Base-by-base conservation (phyloP, 2,329 filamentous ascomycete species). In the Apiospora aurea region DNA sequence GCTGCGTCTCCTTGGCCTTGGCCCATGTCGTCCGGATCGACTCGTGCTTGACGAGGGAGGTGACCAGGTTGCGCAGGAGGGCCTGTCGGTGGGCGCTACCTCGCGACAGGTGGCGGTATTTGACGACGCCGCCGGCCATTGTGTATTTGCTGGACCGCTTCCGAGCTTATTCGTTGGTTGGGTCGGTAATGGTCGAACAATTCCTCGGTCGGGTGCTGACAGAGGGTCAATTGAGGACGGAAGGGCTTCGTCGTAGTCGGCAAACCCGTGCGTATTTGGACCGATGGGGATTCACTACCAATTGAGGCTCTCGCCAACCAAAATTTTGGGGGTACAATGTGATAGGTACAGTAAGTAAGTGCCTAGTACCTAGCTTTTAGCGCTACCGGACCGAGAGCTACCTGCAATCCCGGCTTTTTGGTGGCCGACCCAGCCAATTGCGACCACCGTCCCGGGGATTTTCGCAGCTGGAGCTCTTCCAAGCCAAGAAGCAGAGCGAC, bases 1-100 rank as follows among this genome's bases (percentile, higher is more conserved):
- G 89, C 85, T 99, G 96, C 26, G 96, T 94, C 86, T 99, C 96
- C 85, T 98, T 99, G 67, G 96, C 96, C 85, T 98, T 98, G 81
- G 93, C 92, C 88, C 93, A 98, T 84, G 96, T 97, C 69, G 96
- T 99, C 75, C 92, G 91, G 85, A 99, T 97, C 75, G 94, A 91
- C 86, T 99, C 96, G 83, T 97, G 91, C 83, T 94, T 89, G 85
- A 99, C 93, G 76, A 99, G 93, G 71, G 96, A 96, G 76, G 96
- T 97, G 81, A 98, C 95, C 74, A 99, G 88, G 84, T 98, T 98
- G 80, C 96, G 94, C 76, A 99, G 91, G 77, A 99, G 90, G 70
- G 96, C 96, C 85, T 96, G 91, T 81, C 96, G 91, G 82, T 98
- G 96, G 71, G 96, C 87, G 69, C 95, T 97, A 76, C 90, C 88